These are phyloP conservation scores for Aquilaria yunnanensis DNA, from an alignment of 345 rosid genomes.

Conservation along the genomic window DNA sequence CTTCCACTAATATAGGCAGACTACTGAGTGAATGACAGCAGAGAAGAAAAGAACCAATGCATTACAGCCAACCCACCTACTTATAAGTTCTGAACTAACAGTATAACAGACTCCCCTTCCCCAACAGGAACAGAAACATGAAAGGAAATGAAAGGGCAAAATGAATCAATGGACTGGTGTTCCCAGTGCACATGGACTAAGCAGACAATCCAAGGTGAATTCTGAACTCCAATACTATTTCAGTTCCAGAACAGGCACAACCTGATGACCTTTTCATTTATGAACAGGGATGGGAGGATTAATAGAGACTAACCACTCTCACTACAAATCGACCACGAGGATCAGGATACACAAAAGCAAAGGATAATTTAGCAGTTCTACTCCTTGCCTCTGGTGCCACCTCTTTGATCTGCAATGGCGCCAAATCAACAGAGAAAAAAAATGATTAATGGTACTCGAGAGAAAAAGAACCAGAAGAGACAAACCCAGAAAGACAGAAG, in stretches of 20 bases:
- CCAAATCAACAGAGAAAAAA: neutral
- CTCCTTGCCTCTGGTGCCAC: conserved; percentile 88
- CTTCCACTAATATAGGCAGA: no score
- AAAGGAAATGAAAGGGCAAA: no score
- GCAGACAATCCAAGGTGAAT: neutral
- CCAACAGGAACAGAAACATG: no score
- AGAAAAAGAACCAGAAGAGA: conserved; percentile 1
- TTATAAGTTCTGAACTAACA: no score
- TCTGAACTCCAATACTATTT: neutral
- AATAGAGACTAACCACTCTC: conserved; percentile 47
- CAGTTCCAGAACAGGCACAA: neutral
- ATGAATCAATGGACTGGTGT: no score
- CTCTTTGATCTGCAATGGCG: conserved; percentile 64
- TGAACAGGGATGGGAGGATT: neutral
- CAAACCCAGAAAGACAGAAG: neutral
- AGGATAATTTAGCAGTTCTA: conserved; percentile 82
- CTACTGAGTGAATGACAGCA: no score
- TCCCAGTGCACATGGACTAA: no score
- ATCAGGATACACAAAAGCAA: conserved; percentile 90
- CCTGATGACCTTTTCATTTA: neutral
- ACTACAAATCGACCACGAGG: conserved; percentile 66
- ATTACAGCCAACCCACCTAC: no score
- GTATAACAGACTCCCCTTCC: no score
- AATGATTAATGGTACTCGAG: neutral
- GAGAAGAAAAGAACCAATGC: no score